These are phyloP conservation scores for Zasmidium angulare DNA, from an alignment of 2,329 filamentous ascomycete genomes.

Conservation along the genomic window DNA sequence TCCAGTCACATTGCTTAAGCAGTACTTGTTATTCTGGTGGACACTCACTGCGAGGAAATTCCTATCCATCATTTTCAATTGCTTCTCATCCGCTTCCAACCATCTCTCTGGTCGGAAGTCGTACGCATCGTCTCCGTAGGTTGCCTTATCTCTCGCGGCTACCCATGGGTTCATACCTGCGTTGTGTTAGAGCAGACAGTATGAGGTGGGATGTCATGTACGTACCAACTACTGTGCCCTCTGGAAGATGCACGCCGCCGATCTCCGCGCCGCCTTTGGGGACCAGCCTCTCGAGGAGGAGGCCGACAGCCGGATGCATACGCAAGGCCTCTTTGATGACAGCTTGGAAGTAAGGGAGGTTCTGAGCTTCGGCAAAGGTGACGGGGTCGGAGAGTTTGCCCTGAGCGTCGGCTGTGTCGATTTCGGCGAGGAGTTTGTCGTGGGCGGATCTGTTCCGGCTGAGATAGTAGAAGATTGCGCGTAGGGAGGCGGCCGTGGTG, in stretches of 20 bases:
- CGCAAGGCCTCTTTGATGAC: constrained; percentile 47
- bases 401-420: constrained; percentile 28
- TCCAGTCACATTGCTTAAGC: not conserved
- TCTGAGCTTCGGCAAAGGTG: constrained; percentile 33
- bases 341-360: constrained; percentile 44
- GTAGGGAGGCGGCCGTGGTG: constrained; percentile 26
- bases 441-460: constrained; percentile 35
- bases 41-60: constrained; percentile 8
- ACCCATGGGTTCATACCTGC: constrained; percentile 38
- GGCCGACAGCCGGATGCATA: constrained; percentile 46
- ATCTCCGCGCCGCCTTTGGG: constrained; percentile 40
- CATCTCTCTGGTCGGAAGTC: constrained; percentile 22
- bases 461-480: constrained; percentile 41
- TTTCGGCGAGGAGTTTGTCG: constrained; percentile 36
- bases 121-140: constrained; percentile 29
- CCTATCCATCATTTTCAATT: constrained; percentile 36
- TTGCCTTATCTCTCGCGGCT: constrained; percentile 30
- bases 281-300: constrained; percentile 40
- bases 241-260: constrained; percentile 35
- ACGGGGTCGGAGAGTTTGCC: constrained; percentile 33
- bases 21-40: not conserved
- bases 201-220: too few relatives aligned
- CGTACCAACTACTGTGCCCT: constrained; percentile 31
- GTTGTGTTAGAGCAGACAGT: too few relatives aligned
- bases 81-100: constrained; percentile 15